phyloP scores from a whole-genome alignment of 73 alveolate genomes.

The Durusdinium trenchii region DNA sequence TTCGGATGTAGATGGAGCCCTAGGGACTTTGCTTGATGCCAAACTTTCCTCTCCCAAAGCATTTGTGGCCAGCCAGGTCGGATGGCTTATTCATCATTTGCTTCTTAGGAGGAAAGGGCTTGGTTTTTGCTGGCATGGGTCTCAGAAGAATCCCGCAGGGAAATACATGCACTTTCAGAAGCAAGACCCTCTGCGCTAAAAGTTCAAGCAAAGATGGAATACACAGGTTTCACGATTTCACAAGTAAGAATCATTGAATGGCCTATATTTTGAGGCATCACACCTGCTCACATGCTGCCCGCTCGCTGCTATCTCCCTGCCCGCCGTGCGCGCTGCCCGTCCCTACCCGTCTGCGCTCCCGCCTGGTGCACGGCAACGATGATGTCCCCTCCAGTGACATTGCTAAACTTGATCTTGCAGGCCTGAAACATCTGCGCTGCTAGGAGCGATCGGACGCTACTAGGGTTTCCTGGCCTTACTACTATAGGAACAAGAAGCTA shows the following conservation, averaged over 20 bases:
- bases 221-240: not conserved
- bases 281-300: not conserved
- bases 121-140: too few relatives aligned
- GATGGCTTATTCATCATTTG: too few relatives aligned
- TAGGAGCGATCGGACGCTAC: too few relatives aligned
- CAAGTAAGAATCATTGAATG: not conserved
- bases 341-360: not conserved
- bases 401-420: constrained; percentile 37
- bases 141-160: too few relatives aligned
- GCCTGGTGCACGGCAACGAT: constrained; percentile 93
- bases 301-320: not conserved
- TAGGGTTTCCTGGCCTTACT: too few relatives aligned
- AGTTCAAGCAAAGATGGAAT: not conserved
- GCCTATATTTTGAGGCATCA: not conserved
- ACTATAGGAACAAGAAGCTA: too few relatives aligned
- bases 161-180: not conserved
- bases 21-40: too few relatives aligned
- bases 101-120: too few relatives aligned
- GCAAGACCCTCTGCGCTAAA: not conserved
- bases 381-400: constrained; percentile 52
- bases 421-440: too few relatives aligned
- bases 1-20: too few relatives aligned
- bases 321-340: not conserved
- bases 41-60: too few relatives aligned
- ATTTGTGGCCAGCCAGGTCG: too few relatives aligned